A percentile compares a stretch with the other conserved stretches of the same genome.
Evolutionary conservation across 768 basidiomycete genomes (phyloP).

Genomic region (Candolleomyces efflorescens): DNA sequence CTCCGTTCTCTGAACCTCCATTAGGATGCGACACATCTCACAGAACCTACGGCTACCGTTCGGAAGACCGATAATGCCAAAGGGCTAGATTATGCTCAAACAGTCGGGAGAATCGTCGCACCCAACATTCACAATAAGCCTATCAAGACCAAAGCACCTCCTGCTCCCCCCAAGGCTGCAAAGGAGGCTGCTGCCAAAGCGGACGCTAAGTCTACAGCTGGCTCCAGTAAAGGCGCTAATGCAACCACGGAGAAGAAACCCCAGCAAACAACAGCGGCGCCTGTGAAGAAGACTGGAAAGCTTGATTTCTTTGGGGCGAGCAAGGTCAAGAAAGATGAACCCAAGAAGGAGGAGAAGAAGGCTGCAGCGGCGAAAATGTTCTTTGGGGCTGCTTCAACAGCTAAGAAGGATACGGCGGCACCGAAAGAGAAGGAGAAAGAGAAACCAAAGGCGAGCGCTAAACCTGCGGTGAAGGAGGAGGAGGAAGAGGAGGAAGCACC

Average conservation of each 20-base stretch:
- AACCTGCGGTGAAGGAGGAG: constrained; percentile 13
- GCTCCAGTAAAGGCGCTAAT: neutral
- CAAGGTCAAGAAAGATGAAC: constrained; percentile 18
- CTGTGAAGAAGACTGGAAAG: constrained; percentile 13
- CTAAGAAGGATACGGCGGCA: constrained; percentile 5
- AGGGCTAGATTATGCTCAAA: constrained; percentile 34
- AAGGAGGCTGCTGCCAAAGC: constrained; percentile 14
- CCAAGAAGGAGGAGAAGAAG: constrained; percentile 17
- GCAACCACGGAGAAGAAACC: too few species aligned
- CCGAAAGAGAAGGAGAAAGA: constrained; percentile 35
- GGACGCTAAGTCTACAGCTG: constrained; percentile 13
- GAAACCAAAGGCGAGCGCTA: constrained; percentile 38
- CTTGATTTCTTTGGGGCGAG: constrained; percentile 11
- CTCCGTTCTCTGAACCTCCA: neutral
- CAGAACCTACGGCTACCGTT: constrained; percentile 34
- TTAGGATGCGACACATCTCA: constrained; percentile 39
- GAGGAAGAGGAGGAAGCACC: constrained; percentile 39
- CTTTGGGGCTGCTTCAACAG: constrained; percentile 14
- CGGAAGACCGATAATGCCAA: constrained; percentile 38
- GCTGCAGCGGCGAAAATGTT: constrained; percentile 7
- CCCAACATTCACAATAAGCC: constrained; percentile 39
- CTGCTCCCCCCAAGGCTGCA: neutral
- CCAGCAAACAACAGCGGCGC: neutral
- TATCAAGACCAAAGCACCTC: neutral
- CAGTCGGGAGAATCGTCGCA: constrained; percentile 43